Evolutionary conservation across 306 rosid genomes (phyloP), one percentile per base, ranked within the genome.

Genomic region (Benincasa hispida): DNA sequence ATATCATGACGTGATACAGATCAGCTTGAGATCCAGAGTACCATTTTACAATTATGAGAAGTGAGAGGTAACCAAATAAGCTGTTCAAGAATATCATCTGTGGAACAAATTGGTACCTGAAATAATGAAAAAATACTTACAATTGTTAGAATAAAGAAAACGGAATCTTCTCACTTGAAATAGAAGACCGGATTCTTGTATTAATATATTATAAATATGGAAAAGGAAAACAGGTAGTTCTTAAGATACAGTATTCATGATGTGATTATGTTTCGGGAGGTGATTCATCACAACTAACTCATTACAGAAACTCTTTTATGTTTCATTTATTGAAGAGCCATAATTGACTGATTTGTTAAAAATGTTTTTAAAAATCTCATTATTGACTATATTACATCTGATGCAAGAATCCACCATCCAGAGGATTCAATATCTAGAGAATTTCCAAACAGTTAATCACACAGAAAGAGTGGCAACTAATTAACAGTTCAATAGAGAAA

Each of bases 1-100:
- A 92, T 80, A 92, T 92, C 98, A 90, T 77, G 78, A 87, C 63
- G 66, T 92, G 96, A 83, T 92, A 92, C 83, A 92, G 84, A 87
- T 92, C 97, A 78, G 96, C 96, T 86, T 88, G 82, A 68, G 98
- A 92, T 69, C 98, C 98, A 76, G 89, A 88, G 85, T 86, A 80
- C 98, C 98, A 90, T 88, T 90, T 92, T 75, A 87, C 82, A 79
- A 92, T 80, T 63, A 92, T 87, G 67, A 92, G 96, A 65, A 92
- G 88, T 72, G 98, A 86, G 14, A 92, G 89, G 81, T 92, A 92
- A 76, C 96, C 98, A 67, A 89, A 92, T 78, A 92, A 78, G 82
- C 92, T 82, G 84, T 92, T 92, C 77, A 92, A 86, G 86, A 90
- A 92, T 67, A 92, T 90, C 55, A 92, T 78, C 86, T 92, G 90